Base-by-base conservation (phyloP, 768 basidiomycete species). In the Lanmaoa pseudosensibilis region DNA sequence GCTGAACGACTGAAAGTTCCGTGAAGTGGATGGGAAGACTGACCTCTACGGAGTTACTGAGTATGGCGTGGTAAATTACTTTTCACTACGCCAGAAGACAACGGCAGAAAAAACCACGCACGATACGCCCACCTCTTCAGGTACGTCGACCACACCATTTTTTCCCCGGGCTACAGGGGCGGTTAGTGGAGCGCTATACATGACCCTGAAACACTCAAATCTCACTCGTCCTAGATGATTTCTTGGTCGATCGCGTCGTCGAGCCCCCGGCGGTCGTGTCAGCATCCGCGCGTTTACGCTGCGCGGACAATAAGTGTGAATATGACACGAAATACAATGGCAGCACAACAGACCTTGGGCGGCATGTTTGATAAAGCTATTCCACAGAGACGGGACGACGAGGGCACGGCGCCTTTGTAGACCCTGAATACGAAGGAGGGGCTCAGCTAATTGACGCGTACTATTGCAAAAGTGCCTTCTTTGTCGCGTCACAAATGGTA, bases 231-330 rank as follows among this genome's bases (percentile, higher is more conserved):
- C 78, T 78, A 39, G 78, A 64, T 16, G 81, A 79, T 58, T 76
- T 78, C 50, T 75, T 78, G 36, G 79, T 80, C 34, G 75, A 64
- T 68, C 80, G 78, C 63, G 80, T 72, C 59, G 76, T 58, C 34
- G 75, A 43, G 18, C 69, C 65, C 55, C 63, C 69, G 37, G 30
- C 33, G 30, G 60, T 5, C 36, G 68, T 70, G 64, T 64, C 52
- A 38, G 78, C 77, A 32, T 78, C 79, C 23, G 71, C 70, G 70
- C 81, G 84, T 75, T 88, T 89, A 61, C 87, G 76, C 87, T 89
- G 65, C 27, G 6, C 15, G 39, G 11, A 9, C 8, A 19, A 38
- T 65, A 40, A 55, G 69, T 64, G 51, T 64, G 66, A 41, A 54
- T 30, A 6, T 12, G 45, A 32, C 34, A 11, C n/a, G 9, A 12